phyloP scores from a whole-genome alignment of 2,329 filamentous ascomycete species.

The Aspergillus intermedius region DNA sequence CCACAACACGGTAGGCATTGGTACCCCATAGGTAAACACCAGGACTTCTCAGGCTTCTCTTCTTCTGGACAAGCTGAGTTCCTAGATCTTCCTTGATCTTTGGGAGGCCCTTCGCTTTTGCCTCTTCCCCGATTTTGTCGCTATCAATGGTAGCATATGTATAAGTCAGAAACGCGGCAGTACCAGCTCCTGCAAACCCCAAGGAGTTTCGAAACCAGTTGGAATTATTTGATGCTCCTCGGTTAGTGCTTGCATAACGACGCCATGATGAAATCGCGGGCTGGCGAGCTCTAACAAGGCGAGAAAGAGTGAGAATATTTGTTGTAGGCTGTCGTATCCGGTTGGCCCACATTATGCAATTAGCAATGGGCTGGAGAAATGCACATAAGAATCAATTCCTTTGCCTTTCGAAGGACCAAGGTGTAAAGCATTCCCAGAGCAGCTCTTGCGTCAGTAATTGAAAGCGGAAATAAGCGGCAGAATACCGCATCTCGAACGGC shows the following conservation, averaged over 20 bases:
- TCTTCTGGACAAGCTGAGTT: conserved; percentile 81
- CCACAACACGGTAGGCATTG: conserved; percentile 77
- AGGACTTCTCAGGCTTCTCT: conserved; percentile 71
- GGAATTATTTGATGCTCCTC: conserved; percentile 9
- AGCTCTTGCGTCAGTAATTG: conserved; percentile 20
- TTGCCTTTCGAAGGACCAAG: conserved; percentile 18
- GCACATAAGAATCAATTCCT: conserved; percentile 7
- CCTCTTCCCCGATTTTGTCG: conserved; percentile 11
- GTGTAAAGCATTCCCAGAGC: background rate
- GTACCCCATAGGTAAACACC: conserved; percentile 93
- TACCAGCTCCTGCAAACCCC: conserved; percentile 24
- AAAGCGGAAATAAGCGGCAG: conserved; percentile 27
- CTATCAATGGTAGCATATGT: conserved; percentile 20
- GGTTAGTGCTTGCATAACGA: conserved; percentile 24
- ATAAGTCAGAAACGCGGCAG: conserved; percentile 26
- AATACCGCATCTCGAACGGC: conserved; percentile 23
- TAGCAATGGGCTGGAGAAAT: background rate
- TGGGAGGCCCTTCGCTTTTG: conserved; percentile 14
- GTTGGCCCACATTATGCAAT: conserved; percentile 21
- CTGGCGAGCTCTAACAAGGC: conserved; percentile 13
- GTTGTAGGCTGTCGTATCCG: conserved; percentile 20
- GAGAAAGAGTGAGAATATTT: conserved; percentile 15
- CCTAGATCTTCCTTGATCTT: conserved; percentile 58
- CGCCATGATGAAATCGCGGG: conserved; percentile 18
- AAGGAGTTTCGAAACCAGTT: conserved; percentile 27